Evolutionary conservation across 2,329 filamentous ascomycete species (phyloP), one percentile per base, ranked within the genome.

Genomic region (Colletotrichum theobromicola): DNA sequence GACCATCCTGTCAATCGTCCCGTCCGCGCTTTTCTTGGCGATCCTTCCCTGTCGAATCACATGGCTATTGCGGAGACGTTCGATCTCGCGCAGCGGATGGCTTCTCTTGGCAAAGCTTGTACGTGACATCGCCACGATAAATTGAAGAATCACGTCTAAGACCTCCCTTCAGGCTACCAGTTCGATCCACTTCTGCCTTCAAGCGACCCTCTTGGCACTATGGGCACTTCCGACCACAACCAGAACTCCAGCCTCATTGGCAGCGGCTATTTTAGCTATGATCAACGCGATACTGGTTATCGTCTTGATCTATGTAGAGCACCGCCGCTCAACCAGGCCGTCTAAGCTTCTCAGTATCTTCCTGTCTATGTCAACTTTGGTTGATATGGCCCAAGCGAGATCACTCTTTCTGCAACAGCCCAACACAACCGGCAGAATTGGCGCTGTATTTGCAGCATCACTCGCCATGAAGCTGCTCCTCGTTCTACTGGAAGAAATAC

Each of bases 271-370:
- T 0, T 57, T 85, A 7, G 76, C 76, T 1, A 65, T 83, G 1
- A n/a, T 83, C n/a, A 81, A 81, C 3, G 79, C 81, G 2, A 53
- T 83, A 2, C 76, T 77, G 18, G 74, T 83, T 4, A 63, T 80
- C 5, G 50, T 77, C 0, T 65, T 86, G 6, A 84, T 83, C 1
- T 83, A 78, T 60, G 34, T 76, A 2, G 84, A 87, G 68, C 85
- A 87, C 72, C 74, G 76, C 15, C 80, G 79, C 7, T 80, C 82
- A 3, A 75, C 76, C 1, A 77, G 79, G 21, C 82, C 84, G 0
- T 84, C 84, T 1, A 76, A 79, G 0, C 55, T 85, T 1, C 75
- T 85, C 24, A 79, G 76, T 50, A 24, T 73, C 10, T 85, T 81
- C 46, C 76, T 85, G 5, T 74, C 82, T 24, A 63, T 79, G n/a